A percentile compares a stretch with the other conserved stretches of the same genome.
Conservation (phyloP, 257 asterid genomes). For the Avicennia marina region DNA sequence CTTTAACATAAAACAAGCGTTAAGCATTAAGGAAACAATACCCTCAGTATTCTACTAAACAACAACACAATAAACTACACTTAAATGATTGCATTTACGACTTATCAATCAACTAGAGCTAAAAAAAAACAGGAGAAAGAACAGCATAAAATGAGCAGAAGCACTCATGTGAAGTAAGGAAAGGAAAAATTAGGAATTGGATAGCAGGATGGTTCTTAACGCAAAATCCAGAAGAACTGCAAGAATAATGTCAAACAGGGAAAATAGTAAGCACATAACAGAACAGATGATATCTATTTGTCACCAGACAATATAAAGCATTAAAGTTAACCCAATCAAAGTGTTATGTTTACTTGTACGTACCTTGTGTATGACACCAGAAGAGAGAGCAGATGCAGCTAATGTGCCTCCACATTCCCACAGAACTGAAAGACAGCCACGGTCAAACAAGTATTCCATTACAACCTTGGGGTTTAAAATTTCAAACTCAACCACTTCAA, state of each 20-base stretch:
- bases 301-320: no score
- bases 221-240: no score
- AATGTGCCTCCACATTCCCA: conserved; percentile 99
- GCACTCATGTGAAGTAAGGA: background rate
- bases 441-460: conserved; percentile 76
- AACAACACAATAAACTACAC: background rate
- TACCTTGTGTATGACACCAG: conserved; percentile 92
- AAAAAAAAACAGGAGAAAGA: background rate
- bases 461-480: conserved; percentile 82
- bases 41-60: no score
- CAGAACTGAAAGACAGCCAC: conserved; percentile 87
- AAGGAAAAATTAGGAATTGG: no score
- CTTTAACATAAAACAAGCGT: conserved; percentile 12
- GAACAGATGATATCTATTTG: no score
- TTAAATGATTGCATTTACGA: background rate
- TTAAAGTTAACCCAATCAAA: no score
- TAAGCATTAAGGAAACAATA: background rate
- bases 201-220: no score
- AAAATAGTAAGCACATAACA: no score
- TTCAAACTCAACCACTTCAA: conserved; percentile 93
- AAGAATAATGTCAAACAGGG: no score
- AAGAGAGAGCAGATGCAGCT: conserved; percentile 93
- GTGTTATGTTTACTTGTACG: conserved; percentile 1
- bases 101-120: background rate
- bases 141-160: background rate